Evolutionary conservation across 495 filamentous ascomycete genomes (phyloP), one percentile per base, ranked within the genome.

Genomic region (Aspergillus taichungensis): DNA sequence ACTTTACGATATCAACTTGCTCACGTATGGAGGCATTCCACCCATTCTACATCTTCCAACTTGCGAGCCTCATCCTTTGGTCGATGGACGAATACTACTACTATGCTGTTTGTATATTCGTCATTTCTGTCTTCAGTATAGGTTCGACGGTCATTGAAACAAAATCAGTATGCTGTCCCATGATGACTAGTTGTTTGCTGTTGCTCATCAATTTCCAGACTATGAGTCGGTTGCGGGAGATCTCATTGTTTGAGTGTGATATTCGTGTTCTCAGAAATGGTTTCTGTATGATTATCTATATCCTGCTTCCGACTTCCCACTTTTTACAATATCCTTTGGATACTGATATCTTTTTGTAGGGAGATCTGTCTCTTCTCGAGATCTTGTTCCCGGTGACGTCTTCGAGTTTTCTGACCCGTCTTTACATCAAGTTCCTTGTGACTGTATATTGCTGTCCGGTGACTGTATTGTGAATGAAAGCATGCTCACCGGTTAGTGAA

Each of bases 381-480:
- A 97, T 53, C 74, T 99, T 10, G 88, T 95, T 24, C 94, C 94
- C 36, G 94, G 94, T 10, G 94, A 99, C 62, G 84, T 99, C 5
- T 99, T 94, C 60, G 94, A 99, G 65, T 79, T 97, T 34, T 95
- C 92, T 43, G 94, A 99, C 62, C 94, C 91, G 10, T 90, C 82
- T n/a, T 70, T 99, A 27, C 78, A 80, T n/a, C 85, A 94, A 54
- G 86, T 95, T 54, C 94, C 94, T 8, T 88, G 88, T 56, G 94
- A 99, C 65, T 94, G 90, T 60, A 72, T 99, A 32, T 69, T 99
- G 6, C 68, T 99, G 5, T 85, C 86, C 43, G 94, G 94, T 18
- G 94, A 99, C 62, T 95, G 89, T 62, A 97, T 99, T 50, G 89
- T 99, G 48, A 99, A 99, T 60, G 94, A 99, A 63, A 96, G 91